Evolutionary conservation across 345 rosid species (phyloP).

Genomic region (Eucalyptus tenuipes): DNA sequence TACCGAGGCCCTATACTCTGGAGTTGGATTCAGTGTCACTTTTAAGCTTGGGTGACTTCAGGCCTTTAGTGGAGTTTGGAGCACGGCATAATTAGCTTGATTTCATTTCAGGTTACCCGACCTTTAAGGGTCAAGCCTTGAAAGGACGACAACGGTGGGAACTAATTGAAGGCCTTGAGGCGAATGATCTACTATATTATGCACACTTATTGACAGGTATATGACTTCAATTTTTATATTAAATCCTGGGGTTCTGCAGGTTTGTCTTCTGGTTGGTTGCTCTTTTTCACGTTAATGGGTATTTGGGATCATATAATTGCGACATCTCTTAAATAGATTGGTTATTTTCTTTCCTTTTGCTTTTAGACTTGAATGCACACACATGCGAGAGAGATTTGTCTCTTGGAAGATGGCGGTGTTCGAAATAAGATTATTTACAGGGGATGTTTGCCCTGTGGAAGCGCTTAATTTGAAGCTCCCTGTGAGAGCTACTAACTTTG

Average conservation of each 20-base stretch:
- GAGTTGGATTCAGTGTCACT: no score
- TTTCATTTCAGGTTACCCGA: no score
- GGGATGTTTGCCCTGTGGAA: not conserved
- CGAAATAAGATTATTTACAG: not conserved
- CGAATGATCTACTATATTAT: no score
- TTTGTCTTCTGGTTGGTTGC: not conserved
- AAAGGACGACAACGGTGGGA: no score
- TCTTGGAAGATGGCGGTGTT: not conserved
- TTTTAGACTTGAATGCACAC: not conserved
- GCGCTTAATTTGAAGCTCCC: not conserved
- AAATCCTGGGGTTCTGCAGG: not conserved
- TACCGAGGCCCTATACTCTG: no score
- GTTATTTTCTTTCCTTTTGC: not conserved
- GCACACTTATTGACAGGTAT: conserved; percentile 61
- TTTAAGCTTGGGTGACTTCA: no score
- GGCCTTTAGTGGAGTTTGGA: no score
- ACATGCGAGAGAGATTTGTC: not conserved
- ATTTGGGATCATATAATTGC: not conserved
- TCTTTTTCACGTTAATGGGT: not conserved
- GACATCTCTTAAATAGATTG: not conserved
- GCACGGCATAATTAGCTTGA: no score
- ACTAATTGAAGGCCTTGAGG: no score
- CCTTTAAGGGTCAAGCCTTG: no score
- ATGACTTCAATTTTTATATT: not conserved
- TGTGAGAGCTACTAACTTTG: not conserved